Evolutionary conservation across 768 basidiomycete genomes (phyloP).

Genomic region (Mycena amicta): DNA sequence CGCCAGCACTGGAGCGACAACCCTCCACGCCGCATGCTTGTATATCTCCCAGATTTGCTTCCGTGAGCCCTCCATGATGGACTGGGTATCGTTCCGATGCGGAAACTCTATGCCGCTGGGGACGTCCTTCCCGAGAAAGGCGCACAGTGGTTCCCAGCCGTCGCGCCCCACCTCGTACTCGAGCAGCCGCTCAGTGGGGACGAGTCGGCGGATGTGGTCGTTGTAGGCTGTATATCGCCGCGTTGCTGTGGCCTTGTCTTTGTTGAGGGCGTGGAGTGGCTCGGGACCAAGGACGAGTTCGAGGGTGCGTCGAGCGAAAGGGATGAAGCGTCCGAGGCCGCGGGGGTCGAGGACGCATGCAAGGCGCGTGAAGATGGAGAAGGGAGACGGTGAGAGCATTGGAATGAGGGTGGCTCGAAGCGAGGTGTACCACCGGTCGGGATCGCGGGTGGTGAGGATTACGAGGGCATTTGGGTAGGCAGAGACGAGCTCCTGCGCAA

Average conservation of each 20-base stretch:
- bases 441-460: slow-evolving; percentile 15
- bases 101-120: slow-evolving; percentile 5
- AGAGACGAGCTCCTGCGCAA: slow-evolving; percentile 7
- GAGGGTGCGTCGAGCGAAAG: slow-evolving; percentile 18
- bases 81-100: slow-evolving; percentile 16
- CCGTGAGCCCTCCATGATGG: slow-evolving; percentile 15
- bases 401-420: slow-evolving; percentile 12
- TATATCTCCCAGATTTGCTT: slow-evolving; percentile 13
- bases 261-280: slow-evolving; percentile 6
- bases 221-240: slow-evolving; percentile 1
- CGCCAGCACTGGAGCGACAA: not conserved
- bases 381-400: slow-evolving; percentile 5
- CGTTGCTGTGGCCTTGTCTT: not conserved
- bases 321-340: slow-evolving; percentile 11
- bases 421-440: slow-evolving; percentile 14
- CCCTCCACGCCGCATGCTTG: not conserved
- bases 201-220: not conserved
- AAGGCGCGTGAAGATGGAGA: not conserved
- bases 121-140: slow-evolving; percentile 11
- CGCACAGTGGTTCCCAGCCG: slow-evolving; percentile 12
- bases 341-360: slow-evolving; percentile 14
- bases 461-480: slow-evolving; percentile 13
- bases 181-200: not conserved
- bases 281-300: slow-evolving; percentile 15
- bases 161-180: slow-evolving; percentile 14